A percentile compares a stretch with the other conserved stretches of the same genome.
phyloP scores from a whole-genome alignment of 2,329 filamentous ascomycete genomes.

The Colletotrichum phormii region DNA sequence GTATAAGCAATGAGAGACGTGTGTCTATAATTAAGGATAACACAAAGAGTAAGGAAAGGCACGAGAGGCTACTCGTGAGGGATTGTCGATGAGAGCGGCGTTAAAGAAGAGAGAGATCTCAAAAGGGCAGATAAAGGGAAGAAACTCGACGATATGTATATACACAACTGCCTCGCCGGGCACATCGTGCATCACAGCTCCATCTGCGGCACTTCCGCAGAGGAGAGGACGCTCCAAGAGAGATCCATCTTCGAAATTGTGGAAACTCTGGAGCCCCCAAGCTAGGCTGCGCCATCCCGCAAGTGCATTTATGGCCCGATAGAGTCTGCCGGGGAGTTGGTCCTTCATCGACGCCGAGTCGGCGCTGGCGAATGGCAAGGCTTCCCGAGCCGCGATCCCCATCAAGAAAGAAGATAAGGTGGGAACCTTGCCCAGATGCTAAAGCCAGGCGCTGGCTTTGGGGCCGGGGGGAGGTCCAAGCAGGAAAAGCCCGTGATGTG shows the following conservation, averaged over 20 bases:
- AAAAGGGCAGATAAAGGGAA: not conserved
- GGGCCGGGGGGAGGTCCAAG: slow-evolving; percentile 19
- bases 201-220: slow-evolving; percentile 5
- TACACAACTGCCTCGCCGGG: not conserved
- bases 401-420: slow-evolving; percentile 5
- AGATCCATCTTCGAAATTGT: slow-evolving; percentile 21
- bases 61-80: slow-evolving; percentile 4
- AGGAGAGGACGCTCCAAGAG: slow-evolving; percentile 1
- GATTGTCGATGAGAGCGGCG: not conserved
- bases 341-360: slow-evolving; percentile 9
- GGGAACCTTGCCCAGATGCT: not conserved
- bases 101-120: not conserved
- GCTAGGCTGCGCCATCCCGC: slow-evolving; percentile 19
- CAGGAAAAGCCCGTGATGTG: slow-evolving; percentile 13
- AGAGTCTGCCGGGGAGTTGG: slow-evolving; percentile 6
- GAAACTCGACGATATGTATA: slow-evolving; percentile 18
- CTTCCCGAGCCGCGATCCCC: not conserved
- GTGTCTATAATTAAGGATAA: slow-evolving; percentile 2
- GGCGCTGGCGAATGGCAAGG: slow-evolving; percentile 10
- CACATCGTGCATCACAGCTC: slow-evolving; percentile 7
- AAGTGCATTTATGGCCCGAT: slow-evolving; percentile 4
- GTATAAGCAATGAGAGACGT: slow-evolving; percentile 8
- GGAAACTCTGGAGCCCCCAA: slow-evolving; percentile 10
- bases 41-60: slow-evolving; percentile 4
- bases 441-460: not conserved